Conservation (phyloP, 2,329 filamentous ascomycete genomes). For the Botryotinia calthae region DNA sequence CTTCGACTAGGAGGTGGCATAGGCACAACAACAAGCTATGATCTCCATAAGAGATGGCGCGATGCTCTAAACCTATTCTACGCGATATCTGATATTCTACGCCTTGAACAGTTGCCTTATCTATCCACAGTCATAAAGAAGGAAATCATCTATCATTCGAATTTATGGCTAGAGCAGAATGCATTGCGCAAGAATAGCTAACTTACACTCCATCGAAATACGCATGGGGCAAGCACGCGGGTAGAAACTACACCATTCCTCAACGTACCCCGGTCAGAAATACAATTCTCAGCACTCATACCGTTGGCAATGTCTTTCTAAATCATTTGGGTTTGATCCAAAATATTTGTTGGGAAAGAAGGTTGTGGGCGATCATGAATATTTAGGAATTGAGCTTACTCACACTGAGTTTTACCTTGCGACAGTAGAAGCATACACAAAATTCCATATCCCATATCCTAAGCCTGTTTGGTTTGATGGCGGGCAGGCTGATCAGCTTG, state of each 20-base stretch:
- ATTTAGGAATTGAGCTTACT: constrained; percentile 40
- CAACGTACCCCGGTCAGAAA: constrained; percentile 26
- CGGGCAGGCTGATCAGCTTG: background rate
- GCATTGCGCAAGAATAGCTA: constrained; percentile 27
- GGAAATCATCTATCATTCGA: constrained; percentile 36
- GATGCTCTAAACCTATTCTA: constrained; percentile 28
- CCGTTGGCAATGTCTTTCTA: constrained; percentile 36
- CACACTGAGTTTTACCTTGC: constrained; percentile 24
- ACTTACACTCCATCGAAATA: constrained; percentile 14
- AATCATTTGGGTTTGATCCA: constrained; percentile 35
- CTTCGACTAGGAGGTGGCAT: constrained; percentile 13
- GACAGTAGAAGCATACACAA: background rate
- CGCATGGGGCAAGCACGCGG: background rate
- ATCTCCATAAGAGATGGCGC: constrained; percentile 25
- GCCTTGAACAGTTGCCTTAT: constrained; percentile 32
- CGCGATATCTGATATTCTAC: constrained; percentile 22
- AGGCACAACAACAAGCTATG: constrained; percentile 23
- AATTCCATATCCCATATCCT: background rate
- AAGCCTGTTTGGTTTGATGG: background rate
- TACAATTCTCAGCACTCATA: constrained; percentile 31
- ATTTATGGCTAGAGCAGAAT: constrained; percentile 35
- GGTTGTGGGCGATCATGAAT: constrained; percentile 35
- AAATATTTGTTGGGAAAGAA: constrained; percentile 43
- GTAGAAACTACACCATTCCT: constrained; percentile 26
- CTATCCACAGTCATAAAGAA: constrained; percentile 38